A percentile compares a stretch with the other conserved stretches of the same genome.
Conservation (phyloP, 2,329 filamentous ascomycete genomes). For the Colletotrichum liriopes region DNA sequence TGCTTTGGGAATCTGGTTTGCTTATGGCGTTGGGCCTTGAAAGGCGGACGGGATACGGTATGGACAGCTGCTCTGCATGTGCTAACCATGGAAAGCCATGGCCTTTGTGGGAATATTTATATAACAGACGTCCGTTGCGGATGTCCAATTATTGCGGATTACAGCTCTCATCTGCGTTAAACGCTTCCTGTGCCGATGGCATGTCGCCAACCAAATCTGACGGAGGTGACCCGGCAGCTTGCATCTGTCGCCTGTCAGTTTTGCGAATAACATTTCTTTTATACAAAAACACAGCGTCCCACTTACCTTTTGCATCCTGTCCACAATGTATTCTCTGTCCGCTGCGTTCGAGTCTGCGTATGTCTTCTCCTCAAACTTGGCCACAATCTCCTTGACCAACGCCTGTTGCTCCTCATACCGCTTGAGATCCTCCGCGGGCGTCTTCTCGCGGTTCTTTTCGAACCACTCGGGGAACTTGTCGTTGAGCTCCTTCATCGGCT, state of each 20-base stretch:
- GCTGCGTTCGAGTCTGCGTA: conserved; percentile 87
- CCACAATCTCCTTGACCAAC: conserved; percentile 88
- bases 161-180: conserved; percentile 74
- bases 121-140: conserved; percentile 22
- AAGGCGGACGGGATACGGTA: conserved; percentile 12
- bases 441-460: conserved; percentile 78
- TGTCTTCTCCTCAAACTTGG: conserved; percentile 85
- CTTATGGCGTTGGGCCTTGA: conserved; percentile 6
- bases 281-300: background rate
- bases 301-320: conserved; percentile 95
- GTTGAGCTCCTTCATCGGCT: conserved; percentile 97
- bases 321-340: conserved; percentile 93
- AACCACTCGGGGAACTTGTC: conserved; percentile 95
- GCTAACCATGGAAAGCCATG: conserved; percentile 8
- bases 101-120: conserved; percentile 47
- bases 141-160: conserved; percentile 69
- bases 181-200: conserved; percentile 83
- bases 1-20: conserved; percentile 6
- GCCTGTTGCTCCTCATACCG: conserved; percentile 86
- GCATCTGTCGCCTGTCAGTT: conserved; percentile 78
- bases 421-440: conserved; percentile 79
- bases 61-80: conserved; percentile 15
- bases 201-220: conserved; percentile 93
- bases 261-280: conserved; percentile 4
- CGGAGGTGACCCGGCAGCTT: conserved; percentile 92